phyloP scores from a whole-genome alignment of 176 grass and related monocot species.

The Melocanna baccifera region DNA sequence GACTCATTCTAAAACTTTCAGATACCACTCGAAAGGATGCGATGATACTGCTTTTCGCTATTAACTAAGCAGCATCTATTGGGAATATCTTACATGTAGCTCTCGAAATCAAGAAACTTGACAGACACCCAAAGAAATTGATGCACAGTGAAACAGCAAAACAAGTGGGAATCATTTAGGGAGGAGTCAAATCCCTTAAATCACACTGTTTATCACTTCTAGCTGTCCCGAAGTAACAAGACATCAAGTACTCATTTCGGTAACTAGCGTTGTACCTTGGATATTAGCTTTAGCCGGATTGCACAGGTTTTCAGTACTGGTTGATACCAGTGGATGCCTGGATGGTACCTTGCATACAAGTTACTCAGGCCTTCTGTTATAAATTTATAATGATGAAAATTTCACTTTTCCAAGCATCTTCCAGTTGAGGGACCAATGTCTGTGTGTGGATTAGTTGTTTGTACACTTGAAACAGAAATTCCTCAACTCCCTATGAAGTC shows the following conservation, averaged over 20 bases:
- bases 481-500: not conserved
- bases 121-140: too few relatives aligned
- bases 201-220: not conserved
- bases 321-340: not conserved
- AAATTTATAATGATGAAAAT: too few relatives aligned
- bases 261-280: not conserved
- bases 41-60: too few relatives aligned
- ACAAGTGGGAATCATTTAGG: not conserved
- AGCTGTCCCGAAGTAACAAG: not conserved
- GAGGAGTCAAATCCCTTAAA: not conserved
- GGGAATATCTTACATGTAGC: too few relatives aligned
- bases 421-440: not conserved
- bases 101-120: too few relatives aligned
- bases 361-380: not conserved
- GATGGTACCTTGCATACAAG: not conserved
- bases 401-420: not conserved
- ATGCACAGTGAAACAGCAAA: too few relatives aligned
- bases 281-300: not conserved
- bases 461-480: not conserved
- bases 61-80: too few relatives aligned
- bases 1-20: too few relatives aligned
- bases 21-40: too few relatives aligned
- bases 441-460: not conserved
- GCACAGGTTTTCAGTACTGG: not conserved
- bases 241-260: not conserved